Evolutionary conservation across 2,329 filamentous ascomycete species (phyloP).

Genomic region (Pseudogymnoascus sp.): DNA sequence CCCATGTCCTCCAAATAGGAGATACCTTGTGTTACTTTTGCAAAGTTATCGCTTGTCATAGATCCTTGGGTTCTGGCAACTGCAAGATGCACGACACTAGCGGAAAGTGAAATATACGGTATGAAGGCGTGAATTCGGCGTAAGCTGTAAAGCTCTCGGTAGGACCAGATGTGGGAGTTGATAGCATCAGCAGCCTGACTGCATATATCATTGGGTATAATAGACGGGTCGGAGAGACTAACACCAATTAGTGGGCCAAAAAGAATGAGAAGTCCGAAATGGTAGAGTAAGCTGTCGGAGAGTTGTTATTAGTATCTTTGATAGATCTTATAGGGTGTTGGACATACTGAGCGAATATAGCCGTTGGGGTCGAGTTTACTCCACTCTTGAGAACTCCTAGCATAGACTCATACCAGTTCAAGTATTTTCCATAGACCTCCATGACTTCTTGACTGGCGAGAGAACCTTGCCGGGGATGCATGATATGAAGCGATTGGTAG

Average conservation of each 20-base stretch:
- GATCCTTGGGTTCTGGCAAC: no score
- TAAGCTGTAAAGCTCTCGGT: constrained; percentile 26
- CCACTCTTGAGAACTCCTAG: constrained; percentile 56
- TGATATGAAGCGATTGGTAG: no score
- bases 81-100: constrained; percentile 22
- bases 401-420: constrained; percentile 63
- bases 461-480: no score
- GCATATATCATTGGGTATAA: constrained; percentile 26
- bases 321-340: not conserved
- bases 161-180: constrained; percentile 26
- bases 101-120: constrained; percentile 26
- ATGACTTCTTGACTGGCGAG: constrained; percentile 57
- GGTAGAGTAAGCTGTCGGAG: constrained; percentile 56
- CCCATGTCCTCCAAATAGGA: no score
- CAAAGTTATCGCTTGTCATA: no score
- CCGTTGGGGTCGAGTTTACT: constrained; percentile 63
- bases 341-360: constrained; percentile 66
- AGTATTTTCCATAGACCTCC: constrained; percentile 57
- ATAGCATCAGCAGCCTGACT: constrained; percentile 30
- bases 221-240: constrained; percentile 19
- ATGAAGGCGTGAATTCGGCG: constrained; percentile 27
- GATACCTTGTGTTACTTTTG: no score
- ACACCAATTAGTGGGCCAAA: constrained; percentile 53
- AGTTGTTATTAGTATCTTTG: not conserved
- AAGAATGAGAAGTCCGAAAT: constrained; percentile 62